These are phyloP conservation scores for Pisolithus marmoratus DNA, from an alignment of 768 basidiomycete genomes.

Conservation along the genomic window DNA sequence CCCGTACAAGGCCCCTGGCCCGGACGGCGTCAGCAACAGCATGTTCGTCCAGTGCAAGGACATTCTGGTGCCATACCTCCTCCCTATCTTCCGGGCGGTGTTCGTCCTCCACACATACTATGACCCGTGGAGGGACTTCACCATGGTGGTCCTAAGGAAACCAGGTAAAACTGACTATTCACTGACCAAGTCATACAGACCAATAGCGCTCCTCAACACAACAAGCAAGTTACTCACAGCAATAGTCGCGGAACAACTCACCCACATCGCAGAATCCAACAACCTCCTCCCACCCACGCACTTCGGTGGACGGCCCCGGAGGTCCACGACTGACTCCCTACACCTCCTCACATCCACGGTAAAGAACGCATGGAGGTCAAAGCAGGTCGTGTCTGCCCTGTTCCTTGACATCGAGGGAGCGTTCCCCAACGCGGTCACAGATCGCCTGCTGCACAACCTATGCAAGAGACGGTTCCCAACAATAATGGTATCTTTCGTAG, in stretches of 20 bases:
- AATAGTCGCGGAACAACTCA: no score
- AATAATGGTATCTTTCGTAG: background rate
- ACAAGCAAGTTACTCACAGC: background rate
- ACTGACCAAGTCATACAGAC: slow-evolving; percentile 29
- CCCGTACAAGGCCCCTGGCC: slow-evolving; percentile 17
- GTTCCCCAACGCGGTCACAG: slow-evolving; percentile 34
- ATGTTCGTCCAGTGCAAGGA: slow-evolving; percentile 8
- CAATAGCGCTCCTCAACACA: slow-evolving; percentile 32
- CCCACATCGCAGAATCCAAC: no score
- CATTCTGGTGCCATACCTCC: no score
- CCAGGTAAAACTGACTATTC: slow-evolving; percentile 32
- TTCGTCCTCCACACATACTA: no score
- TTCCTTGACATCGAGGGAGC: slow-evolving; percentile 41
- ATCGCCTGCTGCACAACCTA: slow-evolving; percentile 29
- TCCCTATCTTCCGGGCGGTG: no score
- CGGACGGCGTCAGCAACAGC: slow-evolving; percentile 25
- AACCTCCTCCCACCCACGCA: slow-evolving; percentile 30
- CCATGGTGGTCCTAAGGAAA: slow-evolving; percentile 16
- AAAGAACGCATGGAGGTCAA: slow-evolving; percentile 32
- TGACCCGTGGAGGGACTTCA: no score
- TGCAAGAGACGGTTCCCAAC: background rate
- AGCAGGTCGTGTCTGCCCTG: slow-evolving; percentile 30
- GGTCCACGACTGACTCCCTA: slow-evolving; percentile 33
- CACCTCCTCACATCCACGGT: slow-evolving; percentile 28
- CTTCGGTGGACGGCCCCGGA: slow-evolving; percentile 36